These are phyloP conservation scores for Pleurotus pulmonarius DNA, from an alignment of 768 basidiomycete species.

Conservation along the genomic window DNA sequence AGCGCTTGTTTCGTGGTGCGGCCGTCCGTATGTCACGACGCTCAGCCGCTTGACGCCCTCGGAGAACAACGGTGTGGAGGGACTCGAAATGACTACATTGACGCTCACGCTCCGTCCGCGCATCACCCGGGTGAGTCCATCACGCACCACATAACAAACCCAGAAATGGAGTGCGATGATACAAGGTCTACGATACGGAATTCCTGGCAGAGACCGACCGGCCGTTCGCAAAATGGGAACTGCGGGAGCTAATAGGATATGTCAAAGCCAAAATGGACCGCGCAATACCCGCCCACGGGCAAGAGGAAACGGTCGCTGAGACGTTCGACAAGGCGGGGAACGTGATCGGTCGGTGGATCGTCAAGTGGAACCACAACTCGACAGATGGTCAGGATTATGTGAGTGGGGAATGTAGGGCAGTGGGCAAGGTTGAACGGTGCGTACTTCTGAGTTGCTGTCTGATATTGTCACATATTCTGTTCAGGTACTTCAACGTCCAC, in stretches of 20 bases:
- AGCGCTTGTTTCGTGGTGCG: conserved; percentile 66
- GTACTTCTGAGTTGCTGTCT: too few species aligned
- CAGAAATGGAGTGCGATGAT: background rate
- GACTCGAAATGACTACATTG: conserved; percentile 68
- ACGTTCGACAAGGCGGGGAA: conserved; percentile 56
- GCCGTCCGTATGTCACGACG: conserved; percentile 68
- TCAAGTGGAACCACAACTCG: conserved; percentile 67
- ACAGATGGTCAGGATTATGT: conserved; percentile 48
- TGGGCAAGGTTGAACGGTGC: conserved; percentile 28
- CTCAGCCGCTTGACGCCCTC: conserved; percentile 50
- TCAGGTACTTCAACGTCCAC: conserved; percentile 45
- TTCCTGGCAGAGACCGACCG: conserved; percentile 66
- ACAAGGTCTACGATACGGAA: conserved; percentile 63
- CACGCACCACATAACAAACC: background rate
- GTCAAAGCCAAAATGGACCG: conserved; percentile 13
- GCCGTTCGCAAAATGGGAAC: conserved; percentile 80
- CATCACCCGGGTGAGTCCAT: conserved; percentile 50
- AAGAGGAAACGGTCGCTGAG: conserved; percentile 80
- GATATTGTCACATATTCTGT: background rate
- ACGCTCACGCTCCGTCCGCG: conserved; percentile 57
- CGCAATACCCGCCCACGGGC: conserved; percentile 29
- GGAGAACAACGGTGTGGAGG: conserved; percentile 40
- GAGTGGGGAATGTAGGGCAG: conserved; percentile 65
- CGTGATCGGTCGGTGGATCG: conserved; percentile 74
- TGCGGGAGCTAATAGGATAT: conserved; percentile 46